These are phyloP conservation scores for Nemophila menziesii DNA, from an alignment of 257 asterid species.

Conservation along the genomic window DNA sequence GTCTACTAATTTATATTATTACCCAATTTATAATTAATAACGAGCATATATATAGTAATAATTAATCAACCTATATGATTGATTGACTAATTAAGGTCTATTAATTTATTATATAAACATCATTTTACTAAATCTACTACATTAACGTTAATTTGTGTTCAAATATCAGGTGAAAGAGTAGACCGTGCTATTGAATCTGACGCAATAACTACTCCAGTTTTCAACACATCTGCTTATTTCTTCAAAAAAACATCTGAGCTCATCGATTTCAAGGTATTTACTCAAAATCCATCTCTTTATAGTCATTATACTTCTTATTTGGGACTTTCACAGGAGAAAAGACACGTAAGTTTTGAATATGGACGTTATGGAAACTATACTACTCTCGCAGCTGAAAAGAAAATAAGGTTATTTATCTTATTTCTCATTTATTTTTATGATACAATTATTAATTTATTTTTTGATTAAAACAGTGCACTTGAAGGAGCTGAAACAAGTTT, in stretches of 20 bases:
- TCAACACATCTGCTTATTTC: constrained; percentile 86
- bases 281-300: background rate
- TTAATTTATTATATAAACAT: too few relatives aligned
- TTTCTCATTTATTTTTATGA: background rate
- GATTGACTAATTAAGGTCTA: too few relatives aligned
- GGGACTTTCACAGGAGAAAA: constrained; percentile 50
- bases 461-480: constrained; percentile 55
- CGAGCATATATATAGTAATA: too few relatives aligned
- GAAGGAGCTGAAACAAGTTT: constrained; percentile 91
- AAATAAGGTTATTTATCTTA: constrained; percentile 48
- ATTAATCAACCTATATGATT: too few relatives aligned
- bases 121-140: too few relatives aligned
- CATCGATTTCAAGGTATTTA: constrained; percentile 75
- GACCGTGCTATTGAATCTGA: constrained; percentile 75
- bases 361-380: constrained; percentile 93
- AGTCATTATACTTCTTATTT: background rate
- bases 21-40: too few relatives aligned
- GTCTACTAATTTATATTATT: too few relatives aligned
- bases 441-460: constrained; percentile 3
- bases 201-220: constrained; percentile 83
- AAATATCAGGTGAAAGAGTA: constrained; percentile 85
- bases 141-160: constrained; percentile 5
- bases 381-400: constrained; percentile 72
- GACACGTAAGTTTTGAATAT: constrained; percentile 67
- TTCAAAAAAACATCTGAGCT: constrained; percentile 79